Conservation (phyloP, 768 basidiomycete species). For the Epithele typhae region DNA sequence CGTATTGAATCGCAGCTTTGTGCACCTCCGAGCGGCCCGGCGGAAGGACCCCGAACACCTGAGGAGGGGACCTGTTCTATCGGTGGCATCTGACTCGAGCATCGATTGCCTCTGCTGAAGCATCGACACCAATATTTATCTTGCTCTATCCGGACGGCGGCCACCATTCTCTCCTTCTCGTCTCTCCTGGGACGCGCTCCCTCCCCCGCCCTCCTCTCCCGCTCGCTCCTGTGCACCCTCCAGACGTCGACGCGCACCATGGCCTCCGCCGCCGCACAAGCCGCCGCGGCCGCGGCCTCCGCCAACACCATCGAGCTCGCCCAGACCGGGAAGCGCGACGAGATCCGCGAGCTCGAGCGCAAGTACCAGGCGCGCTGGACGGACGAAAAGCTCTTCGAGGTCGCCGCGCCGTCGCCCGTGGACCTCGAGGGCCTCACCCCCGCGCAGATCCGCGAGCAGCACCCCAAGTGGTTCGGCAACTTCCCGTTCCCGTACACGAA, state of each 20-base stretch:
- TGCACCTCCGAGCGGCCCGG: not conserved
- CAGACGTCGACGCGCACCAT: no score
- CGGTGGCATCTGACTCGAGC: constrained; percentile 6
- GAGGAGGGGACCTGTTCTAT: no score
- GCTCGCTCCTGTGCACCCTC: constrained; percentile 12
- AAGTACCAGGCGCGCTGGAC: constrained; percentile 84
- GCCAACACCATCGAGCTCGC: constrained; percentile 21
- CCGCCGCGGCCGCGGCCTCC: constrained; percentile 13
- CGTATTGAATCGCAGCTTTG: no score
- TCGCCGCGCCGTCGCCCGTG: constrained; percentile 69
- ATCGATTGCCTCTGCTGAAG: constrained; percentile 9
- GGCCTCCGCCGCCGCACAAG: constrained; percentile 3
- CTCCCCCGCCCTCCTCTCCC: not conserved
- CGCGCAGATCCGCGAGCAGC: constrained; percentile 64
- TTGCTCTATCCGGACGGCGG: constrained; percentile 5
- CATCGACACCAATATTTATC: constrained; percentile 3
- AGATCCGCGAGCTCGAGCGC: constrained; percentile 76
- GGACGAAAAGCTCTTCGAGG: constrained; percentile 75
- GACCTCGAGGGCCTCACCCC: constrained; percentile 61
- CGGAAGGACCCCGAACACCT: not conserved
- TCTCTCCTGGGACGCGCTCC: constrained; percentile 14
- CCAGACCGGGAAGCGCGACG: constrained; percentile 93
- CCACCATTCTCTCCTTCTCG: constrained; percentile 20
- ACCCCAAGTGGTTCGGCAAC: constrained; percentile 97
- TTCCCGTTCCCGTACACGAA: constrained; percentile 99